These are phyloP conservation scores for Trichoderma atrobrunneum DNA, from an alignment of 2,329 filamentous ascomycete species.

Conservation along the genomic window DNA sequence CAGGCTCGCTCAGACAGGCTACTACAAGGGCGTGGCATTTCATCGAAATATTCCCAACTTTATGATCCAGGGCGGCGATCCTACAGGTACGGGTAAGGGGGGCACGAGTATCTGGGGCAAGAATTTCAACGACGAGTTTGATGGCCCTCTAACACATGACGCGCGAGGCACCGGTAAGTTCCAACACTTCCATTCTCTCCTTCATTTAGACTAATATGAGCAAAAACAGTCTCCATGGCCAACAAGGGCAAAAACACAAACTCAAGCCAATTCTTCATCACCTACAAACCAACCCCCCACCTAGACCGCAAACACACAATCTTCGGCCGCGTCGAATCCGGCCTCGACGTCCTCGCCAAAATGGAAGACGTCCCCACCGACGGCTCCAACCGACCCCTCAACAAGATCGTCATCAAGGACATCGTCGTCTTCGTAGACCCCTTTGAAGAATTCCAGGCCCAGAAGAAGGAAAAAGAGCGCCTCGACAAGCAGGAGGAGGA, in stretches of 20 bases:
- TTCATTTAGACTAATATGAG: background rate
- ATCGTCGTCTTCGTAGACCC: constrained; percentile 88
- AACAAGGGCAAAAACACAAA: constrained; percentile 99
- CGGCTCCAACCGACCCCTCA: constrained; percentile 69
- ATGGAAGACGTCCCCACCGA: constrained; percentile 78
- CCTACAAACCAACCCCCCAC: constrained; percentile 79
- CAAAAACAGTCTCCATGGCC: constrained; percentile 71
- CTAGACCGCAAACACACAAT: constrained; percentile 97
- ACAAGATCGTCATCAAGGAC: constrained; percentile 78
- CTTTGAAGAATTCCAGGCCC: constrained; percentile 86
- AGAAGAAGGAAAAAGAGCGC: constrained; percentile 63
- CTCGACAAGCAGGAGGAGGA: constrained; percentile 58
- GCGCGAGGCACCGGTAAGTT: constrained; percentile 61
- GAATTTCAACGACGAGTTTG: constrained; percentile 90
- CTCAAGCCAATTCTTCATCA: constrained; percentile 91
- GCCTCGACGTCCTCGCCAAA: constrained; percentile 64
- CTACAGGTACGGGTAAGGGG: constrained; percentile 87
- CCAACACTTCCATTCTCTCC: background rate
- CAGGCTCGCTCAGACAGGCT: constrained; percentile 80
- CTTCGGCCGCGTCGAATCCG: constrained; percentile 82
- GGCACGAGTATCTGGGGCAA: constrained; percentile 91
- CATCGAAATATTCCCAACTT: constrained; percentile 94
- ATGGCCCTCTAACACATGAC: constrained; percentile 83
- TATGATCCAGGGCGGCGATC: constrained; percentile 97
- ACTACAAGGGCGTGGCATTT: constrained; percentile 81